Base-by-base conservation (phyloP, 192 early-diverging fungal genomes). In the Coemansia sp. region DNA sequence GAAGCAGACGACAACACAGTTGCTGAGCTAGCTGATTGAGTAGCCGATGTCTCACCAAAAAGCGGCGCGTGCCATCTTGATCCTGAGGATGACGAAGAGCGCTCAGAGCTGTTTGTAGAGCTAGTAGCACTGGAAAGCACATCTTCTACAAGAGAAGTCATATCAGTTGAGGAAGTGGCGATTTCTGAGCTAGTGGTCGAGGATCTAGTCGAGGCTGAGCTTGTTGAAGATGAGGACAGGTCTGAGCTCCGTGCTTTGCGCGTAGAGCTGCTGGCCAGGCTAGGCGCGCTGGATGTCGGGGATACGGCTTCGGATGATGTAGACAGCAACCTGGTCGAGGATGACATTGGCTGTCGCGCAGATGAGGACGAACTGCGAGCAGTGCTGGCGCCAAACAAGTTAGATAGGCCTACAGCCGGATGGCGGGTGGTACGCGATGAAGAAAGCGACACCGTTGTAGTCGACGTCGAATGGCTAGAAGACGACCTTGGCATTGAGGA, bases 361-460 rank as follows among this genome's bases (percentile, higher is more conserved):
- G 57, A 36, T n/a, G 57, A 24, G 7, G 49, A 25, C 24, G 22
- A 23, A 23, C 19, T 25, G 49, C 20, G 22, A 50, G 20, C 7
- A 10, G 24, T 24, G 7, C 19, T 50, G 22, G 19, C 49, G 20
- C 49, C 49, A 25, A 50, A 25, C 24, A 23, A 16, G 20, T 50
- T 50, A 5, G 49, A 50, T 24, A 25, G 6, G 20, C 6, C 19
- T 5, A 20, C 20, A 1, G 7, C 6, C 2, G 49, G 3, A 23
- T 19, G 49, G 20, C 14, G 49, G 3, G 49, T 10, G 3, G 49
- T 10, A 23, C 11, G 24, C 6, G 27, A 22, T 2, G 52, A 55
- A 24, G 36, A 55, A 1, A 52, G 27, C 7, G 53, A 24, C 19
- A 35, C 16, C 35, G 61, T 53, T 18, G 65, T 46, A 36, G 34